These are phyloP conservation scores for Cylindrodendrum hubeiense DNA, from an alignment of 2,329 filamentous ascomycete species.

Conservation along the genomic window DNA sequence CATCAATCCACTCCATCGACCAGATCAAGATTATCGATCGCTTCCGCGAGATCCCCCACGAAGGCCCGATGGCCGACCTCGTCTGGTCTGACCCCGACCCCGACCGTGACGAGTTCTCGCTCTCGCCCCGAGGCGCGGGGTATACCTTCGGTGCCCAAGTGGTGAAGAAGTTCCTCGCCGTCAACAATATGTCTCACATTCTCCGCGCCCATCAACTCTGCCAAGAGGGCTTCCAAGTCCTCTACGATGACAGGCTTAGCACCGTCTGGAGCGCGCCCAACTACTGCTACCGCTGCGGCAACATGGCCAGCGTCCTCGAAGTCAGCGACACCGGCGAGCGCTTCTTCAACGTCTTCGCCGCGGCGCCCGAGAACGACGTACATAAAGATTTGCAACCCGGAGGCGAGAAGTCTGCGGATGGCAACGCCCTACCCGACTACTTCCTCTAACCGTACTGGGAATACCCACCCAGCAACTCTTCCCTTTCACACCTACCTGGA, in stretches of 20 bases:
- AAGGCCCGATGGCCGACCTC: conserved; percentile 98
- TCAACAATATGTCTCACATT: conserved; percentile 98
- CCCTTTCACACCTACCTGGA: conserved; percentile 17
- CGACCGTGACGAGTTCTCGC: conserved; percentile 96
- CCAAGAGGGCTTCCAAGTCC: conserved; percentile 96
- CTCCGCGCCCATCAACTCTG: conserved; percentile 98
- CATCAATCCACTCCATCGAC: conserved; percentile 96
- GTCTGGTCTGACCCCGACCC: conserved; percentile 99
- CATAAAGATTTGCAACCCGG: conserved; percentile 87
- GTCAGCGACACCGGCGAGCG: conserved; percentile 93
- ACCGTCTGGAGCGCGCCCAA: conserved; percentile 99
- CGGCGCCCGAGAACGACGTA: conserved; percentile 93
- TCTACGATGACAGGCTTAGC: conserved; percentile 94
- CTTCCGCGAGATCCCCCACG: conserved; percentile 97
- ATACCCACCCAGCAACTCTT: conserved; percentile 1
- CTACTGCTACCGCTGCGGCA: conserved; percentile 95
- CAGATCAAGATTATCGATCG: conserved; percentile 99
- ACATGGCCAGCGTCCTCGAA: conserved; percentile 96
- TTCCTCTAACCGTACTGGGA: conserved; percentile 66
- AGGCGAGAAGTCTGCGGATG: conserved; percentile 77
- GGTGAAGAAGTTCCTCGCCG: conserved; percentile 96
- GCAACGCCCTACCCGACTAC: conserved; percentile 75
- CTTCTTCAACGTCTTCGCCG: conserved; percentile 98
- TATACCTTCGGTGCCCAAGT: conserved; percentile 99
- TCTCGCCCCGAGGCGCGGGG: conserved; percentile 92